Evolutionary conservation across 345 rosid genomes (phyloP), one percentile per base, ranked within the genome.

Genomic region (Hibiscus syriacus): DNA sequence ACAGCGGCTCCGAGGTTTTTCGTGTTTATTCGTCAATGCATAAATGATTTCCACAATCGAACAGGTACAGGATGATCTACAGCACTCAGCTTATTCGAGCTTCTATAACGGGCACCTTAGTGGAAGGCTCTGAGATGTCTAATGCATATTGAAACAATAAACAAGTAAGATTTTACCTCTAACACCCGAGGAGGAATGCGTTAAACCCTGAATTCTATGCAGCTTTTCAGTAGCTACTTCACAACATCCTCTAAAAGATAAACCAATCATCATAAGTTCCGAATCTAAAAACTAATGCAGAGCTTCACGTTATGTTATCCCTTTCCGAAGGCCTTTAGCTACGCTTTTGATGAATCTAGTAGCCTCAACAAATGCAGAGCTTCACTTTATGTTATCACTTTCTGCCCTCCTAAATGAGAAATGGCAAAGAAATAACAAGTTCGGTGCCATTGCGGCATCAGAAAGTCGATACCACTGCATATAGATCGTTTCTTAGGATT

Each of bases 361-460:
- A 90, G 98, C 75, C 88, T 93, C 59, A 87, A 90, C 71, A 87
- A 73, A 70, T 93, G 98, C 81, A 82, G 96, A 52, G 95, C 96
- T 70, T 83, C 98, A 3, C 81, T 95, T 52, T 91, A 91, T 73
- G 95, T 94, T 25, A 79, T 94, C 69, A 91, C 92, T 50, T 94
- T 91, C 74, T 94, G 96, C 80, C 99, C 97, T 70, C 90, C 92
- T 43, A 82, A 85, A 55, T 84, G 80, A 86, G 2, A 0, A 26
- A 54, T 10, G 41, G 3, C 29, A 6, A 8, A 25, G 14, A 2
- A 29, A 17, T 4, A n/a, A 8, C 45, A 32, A 36, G 25, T 3
- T 17, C 34, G 8, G 25, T 34, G 25, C 36, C 39, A 3, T 29
- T 29, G 32, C 32, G 4, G 20, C 26, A 16, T 64, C 25, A 43